Conservation (phyloP, 2,329 filamentous ascomycete genomes). For the Xylariaceae sp. region DNA sequence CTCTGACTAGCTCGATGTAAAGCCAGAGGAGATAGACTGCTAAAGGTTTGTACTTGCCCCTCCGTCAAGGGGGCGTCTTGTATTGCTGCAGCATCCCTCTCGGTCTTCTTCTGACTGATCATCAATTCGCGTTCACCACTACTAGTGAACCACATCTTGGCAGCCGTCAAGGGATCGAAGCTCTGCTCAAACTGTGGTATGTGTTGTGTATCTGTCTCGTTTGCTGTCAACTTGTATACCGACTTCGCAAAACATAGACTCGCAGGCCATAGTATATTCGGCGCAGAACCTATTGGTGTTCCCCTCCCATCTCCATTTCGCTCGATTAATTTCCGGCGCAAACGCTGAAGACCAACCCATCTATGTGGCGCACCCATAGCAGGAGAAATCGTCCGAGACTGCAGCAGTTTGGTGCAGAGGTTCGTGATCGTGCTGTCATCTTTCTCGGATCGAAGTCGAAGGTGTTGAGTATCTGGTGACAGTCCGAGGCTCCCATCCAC, state of each 20-base stretch:
- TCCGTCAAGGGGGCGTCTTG: slow-evolving; percentile 42
- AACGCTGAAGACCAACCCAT: slow-evolving; percentile 49
- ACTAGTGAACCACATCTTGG: slow-evolving; percentile 45
- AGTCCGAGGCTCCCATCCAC: slow-evolving; percentile 39
- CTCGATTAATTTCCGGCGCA: slow-evolving; percentile 41
- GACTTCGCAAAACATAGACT: slow-evolving; percentile 49
- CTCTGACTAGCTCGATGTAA: slow-evolving; percentile 45
- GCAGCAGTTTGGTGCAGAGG: slow-evolving; percentile 46
- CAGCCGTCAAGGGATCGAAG: slow-evolving; percentile 45
- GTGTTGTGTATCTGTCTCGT: slow-evolving; percentile 37
- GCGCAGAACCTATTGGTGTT: slow-evolving; percentile 34
- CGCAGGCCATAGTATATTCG: slow-evolving; percentile 50
- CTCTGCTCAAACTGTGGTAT: slow-evolving; percentile 37
- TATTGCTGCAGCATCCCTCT: slow-evolving; percentile 40
- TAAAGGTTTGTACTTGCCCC: slow-evolving; percentile 39
- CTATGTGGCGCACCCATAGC: slow-evolving; percentile 37
- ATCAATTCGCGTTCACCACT: slow-evolving; percentile 43
- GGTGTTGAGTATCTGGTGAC: slow-evolving; percentile 49
- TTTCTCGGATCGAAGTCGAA: slow-evolving; percentile 38
- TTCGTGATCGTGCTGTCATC: slow-evolving; percentile 46
- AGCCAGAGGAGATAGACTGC: slow-evolving; percentile 48
- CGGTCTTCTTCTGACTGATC: slow-evolving; percentile 44
- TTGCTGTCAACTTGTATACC: slow-evolving; percentile 38
- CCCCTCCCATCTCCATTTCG: slow-evolving; percentile 39
- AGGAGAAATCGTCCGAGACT: slow-evolving; percentile 45